Evolutionary conservation across 345 rosid genomes (phyloP).

Genomic region (Anacardium occidentale): DNA sequence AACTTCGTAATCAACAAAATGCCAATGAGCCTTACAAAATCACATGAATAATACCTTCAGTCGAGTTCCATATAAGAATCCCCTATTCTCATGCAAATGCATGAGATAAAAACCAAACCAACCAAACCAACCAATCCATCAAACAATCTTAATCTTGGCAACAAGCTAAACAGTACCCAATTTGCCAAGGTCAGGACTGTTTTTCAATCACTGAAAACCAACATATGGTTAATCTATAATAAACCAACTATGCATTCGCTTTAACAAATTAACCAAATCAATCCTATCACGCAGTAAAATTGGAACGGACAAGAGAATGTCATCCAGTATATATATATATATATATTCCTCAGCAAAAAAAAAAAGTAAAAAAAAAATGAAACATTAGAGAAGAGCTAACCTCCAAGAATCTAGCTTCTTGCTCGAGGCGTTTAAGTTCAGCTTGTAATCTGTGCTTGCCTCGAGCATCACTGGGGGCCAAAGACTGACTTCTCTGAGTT

Average conservation of each 20-base stretch:
- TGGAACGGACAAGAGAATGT: too few species aligned
- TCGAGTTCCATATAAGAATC: not conserved
- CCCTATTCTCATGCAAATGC: not conserved
- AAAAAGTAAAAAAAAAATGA: not conserved
- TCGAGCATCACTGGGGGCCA: conserved; percentile 45
- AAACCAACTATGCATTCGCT: not conserved
- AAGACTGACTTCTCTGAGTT: conserved; percentile 35
- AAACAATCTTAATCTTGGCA: not conserved
- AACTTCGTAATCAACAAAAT: not conserved
- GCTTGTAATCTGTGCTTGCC: conserved; percentile 82
- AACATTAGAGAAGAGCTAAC: conserved; percentile 29
- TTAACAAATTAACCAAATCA: not conserved
- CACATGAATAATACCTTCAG: not conserved
- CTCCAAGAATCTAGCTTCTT: conserved; percentile 74
- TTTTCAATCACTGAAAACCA: not conserved
- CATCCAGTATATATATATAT: too few species aligned
- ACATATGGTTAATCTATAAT: too few species aligned
- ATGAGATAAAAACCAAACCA: too few species aligned
- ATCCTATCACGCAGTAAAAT: too few species aligned
- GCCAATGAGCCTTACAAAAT: not conserved
- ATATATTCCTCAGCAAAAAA: too few species aligned
- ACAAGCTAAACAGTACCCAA: not conserved
- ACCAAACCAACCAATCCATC: not conserved
- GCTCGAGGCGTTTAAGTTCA: conserved; percentile 74
- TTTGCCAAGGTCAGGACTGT: not conserved